Conservation (phyloP, 2,329 filamentous ascomycete genomes). For the Phoma herbarum region DNA sequence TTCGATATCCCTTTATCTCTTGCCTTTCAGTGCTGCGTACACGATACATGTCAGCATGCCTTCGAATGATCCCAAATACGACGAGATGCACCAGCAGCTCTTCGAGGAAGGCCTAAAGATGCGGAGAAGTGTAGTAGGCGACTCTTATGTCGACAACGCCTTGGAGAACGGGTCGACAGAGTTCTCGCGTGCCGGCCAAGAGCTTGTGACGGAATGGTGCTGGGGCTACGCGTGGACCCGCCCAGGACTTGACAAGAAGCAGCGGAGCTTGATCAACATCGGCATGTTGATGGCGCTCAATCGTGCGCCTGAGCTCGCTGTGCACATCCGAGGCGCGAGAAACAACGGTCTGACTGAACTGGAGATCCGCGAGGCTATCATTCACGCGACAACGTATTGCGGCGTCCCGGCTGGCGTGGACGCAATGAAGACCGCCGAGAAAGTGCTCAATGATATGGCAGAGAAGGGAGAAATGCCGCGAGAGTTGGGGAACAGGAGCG, state of each 20-base stretch:
- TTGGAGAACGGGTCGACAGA: constrained; percentile 64
- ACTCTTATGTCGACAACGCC: constrained; percentile 67
- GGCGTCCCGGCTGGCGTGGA: constrained; percentile 65
- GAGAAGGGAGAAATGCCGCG: constrained; percentile 54
- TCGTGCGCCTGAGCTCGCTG: constrained; percentile 65
- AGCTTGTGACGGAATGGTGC: constrained; percentile 70
- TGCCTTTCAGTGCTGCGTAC: not conserved
- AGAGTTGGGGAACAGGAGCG: constrained; percentile 44
- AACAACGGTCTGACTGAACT: constrained; percentile 69
- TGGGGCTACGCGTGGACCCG: constrained; percentile 72
- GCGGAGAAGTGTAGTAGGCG: constrained; percentile 68
- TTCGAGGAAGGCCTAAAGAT: constrained; percentile 69
- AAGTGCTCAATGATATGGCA: constrained; percentile 62
- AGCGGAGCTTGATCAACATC: constrained; percentile 69
- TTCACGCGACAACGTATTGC: constrained; percentile 62
- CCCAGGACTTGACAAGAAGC: constrained; percentile 68
- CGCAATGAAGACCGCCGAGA: constrained; percentile 62
- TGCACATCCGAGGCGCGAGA: constrained; percentile 69
- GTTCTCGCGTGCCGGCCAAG: constrained; percentile 69
- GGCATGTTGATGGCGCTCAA: constrained; percentile 72
- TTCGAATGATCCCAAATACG: constrained; percentile 53
- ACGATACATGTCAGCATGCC: constrained; percentile 33
- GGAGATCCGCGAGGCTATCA: constrained; percentile 68
- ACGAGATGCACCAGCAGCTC: constrained; percentile 61
- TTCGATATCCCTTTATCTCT: not conserved